A percentile compares a stretch with the other conserved stretches of the same genome.
Evolutionary conservation across 805 yeast species (phyloP).

Genomic region (Candida tallmaniae): DNA sequence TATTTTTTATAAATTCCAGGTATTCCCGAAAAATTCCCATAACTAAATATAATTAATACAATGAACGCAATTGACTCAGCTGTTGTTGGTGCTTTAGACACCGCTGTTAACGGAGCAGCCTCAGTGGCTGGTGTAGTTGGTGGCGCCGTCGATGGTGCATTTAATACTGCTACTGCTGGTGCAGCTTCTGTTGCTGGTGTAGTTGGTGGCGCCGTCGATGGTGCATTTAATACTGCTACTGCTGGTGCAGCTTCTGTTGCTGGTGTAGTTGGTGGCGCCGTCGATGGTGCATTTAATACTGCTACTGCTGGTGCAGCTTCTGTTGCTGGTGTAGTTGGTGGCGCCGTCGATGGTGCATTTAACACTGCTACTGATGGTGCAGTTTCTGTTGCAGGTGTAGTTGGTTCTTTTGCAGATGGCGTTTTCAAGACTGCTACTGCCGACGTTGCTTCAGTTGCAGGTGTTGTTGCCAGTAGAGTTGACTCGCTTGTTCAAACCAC

Average conservation of each 20-base stretch:
- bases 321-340: conserved; percentile 13
- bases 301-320: conserved; percentile 12
- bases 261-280: conserved; percentile 3
- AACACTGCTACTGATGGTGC: conserved; percentile 9
- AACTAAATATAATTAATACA: conserved; percentile 3
- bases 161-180: conserved; percentile 13
- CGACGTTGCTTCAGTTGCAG: conserved; percentile 13
- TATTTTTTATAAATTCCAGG: too few relatives aligned
- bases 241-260: conserved; percentile 13
- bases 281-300: conserved; percentile 7
- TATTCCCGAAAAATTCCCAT: too few relatives aligned
- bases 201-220: conserved; percentile 23
- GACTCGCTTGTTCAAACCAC: conserved; percentile 9
- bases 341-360: conserved; percentile 14
- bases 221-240: conserved; percentile 22
- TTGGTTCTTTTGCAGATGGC: conserved; percentile 10
- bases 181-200: conserved; percentile 10
- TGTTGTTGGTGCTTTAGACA: conserved; percentile 6
- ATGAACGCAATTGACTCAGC: conserved; percentile 22
- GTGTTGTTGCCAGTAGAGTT: conserved; percentile 9
- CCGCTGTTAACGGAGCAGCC: conserved; percentile 12
- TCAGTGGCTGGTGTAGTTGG: conserved; percentile 13
- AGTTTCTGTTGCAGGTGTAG: conserved; percentile 12
- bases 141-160: conserved; percentile 14
- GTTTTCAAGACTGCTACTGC: conserved; percentile 12